A percentile compares a stretch with the other conserved stretches of the same genome.
phyloP scores from a whole-genome alignment of 768 basidiomycete species.

The Holtermanniella nyarrowii region DNA sequence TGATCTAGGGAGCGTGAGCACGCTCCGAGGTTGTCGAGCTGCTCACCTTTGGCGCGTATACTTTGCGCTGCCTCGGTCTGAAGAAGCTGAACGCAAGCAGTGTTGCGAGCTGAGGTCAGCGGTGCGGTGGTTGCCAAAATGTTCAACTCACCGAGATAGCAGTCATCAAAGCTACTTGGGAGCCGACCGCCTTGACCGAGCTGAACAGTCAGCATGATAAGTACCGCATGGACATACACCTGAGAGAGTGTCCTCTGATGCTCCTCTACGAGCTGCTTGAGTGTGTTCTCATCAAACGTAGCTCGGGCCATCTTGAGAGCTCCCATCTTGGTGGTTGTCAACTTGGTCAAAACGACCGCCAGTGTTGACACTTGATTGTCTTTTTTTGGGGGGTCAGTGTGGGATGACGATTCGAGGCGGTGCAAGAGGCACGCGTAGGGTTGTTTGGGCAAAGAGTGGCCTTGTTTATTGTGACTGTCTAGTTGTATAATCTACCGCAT shows the following conservation, averaged over 20 bases:
- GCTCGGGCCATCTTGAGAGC: no score
- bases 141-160: slow-evolving; percentile 32
- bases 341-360: no score
- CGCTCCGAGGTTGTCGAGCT: not conserved
- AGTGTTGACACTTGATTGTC: no score
- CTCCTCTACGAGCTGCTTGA: slow-evolving; percentile 29
- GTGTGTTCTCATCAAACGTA: slow-evolving; percentile 17
- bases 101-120: slow-evolving; percentile 31
- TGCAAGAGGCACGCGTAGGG: no score
- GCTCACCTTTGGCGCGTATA: slow-evolving; percentile 74
- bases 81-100: slow-evolving; percentile 60
- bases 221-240: slow-evolving; percentile 7
- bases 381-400: no score
- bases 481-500: no score
- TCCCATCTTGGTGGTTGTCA: no score
- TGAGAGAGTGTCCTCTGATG: slow-evolving; percentile 29
- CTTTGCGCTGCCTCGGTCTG: slow-evolving; percentile 79
- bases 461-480: no score
- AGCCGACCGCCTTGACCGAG: slow-evolving; percentile 40
- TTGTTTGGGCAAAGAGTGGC: no score
- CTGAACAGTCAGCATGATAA: not conserved
- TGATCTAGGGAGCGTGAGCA: slow-evolving; percentile 43
- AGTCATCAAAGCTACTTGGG: slow-evolving; percentile 41
- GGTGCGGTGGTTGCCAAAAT: not conserved
- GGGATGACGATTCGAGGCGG: no score